Conservation (phyloP, 495 filamentous ascomycete genomes). For the Beverwykella pulmonaria region DNA sequence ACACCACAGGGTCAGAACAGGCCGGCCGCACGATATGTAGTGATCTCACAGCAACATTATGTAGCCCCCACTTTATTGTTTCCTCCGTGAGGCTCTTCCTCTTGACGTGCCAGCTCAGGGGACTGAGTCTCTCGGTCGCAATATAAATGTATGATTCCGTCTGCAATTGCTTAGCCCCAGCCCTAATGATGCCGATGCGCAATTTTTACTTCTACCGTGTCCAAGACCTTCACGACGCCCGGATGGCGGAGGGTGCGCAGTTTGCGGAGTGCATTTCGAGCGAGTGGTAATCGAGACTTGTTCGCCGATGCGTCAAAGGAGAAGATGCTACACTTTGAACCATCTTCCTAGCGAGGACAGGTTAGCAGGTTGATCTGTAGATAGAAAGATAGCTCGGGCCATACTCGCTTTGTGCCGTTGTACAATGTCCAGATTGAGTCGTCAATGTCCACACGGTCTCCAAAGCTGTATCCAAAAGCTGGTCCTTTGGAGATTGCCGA, state of each 20-base stretch:
- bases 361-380: conserved; percentile 14
- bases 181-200: neutral
- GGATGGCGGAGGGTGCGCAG: conserved; percentile 89
- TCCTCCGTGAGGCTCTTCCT: conserved; percentile 81
- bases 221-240: conserved; percentile 87
- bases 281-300: conserved; percentile 77
- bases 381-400: conserved; percentile 12
- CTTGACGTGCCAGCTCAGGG: conserved; percentile 82
- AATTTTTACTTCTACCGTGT: conserved; percentile 80
- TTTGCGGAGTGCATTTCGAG: conserved; percentile 90
- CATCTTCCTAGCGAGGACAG: conserved; percentile 69
- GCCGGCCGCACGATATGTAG: neutral
- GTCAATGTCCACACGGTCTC: conserved; percentile 84
- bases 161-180: conserved; percentile 51
- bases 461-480: conserved; percentile 86
- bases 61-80: conserved; percentile 93
- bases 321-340: conserved; percentile 92
- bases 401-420: conserved; percentile 87
- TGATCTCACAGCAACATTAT: conserved; percentile 73
- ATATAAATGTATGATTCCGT: conserved; percentile 93
- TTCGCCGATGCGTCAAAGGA: conserved; percentile 85
- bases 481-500: conserved; percentile 95
- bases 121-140: conserved; percentile 84
- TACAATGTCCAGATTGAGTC: conserved; percentile 89
- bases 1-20: neutral